Evolutionary conservation across 179 eudicot species (phyloP).

Genomic region (Silene vulgaris): DNA sequence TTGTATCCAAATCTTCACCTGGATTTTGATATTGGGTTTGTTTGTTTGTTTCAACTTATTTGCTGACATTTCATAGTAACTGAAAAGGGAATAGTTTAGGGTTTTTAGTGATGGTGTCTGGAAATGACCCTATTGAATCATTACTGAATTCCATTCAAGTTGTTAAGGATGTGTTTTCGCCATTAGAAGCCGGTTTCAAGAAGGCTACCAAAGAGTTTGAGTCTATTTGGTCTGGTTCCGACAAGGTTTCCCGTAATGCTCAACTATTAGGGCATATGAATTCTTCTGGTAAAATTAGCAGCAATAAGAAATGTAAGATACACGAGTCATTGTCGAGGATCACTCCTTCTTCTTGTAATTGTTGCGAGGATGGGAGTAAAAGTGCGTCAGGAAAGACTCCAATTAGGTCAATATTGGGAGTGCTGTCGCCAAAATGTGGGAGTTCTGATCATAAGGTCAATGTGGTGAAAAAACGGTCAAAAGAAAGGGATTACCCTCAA

Average conservation of each 20-base stretch:
- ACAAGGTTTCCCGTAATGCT: conserved; percentile 29
- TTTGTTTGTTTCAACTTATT: conserved; percentile 8
- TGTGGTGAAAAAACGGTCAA: conserved; percentile 31
- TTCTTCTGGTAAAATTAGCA: conserved; percentile 19
- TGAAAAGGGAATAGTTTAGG: conserved; percentile 4
- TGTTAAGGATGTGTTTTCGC: conserved; percentile 61
- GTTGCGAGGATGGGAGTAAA: conserved; percentile 47
- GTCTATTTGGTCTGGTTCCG: conserved; percentile 49
- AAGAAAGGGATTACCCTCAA: conserved; percentile 36
- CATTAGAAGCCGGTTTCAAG: conserved; percentile 59
- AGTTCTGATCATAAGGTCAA: conserved; percentile 30
- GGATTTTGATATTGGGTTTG: no score
- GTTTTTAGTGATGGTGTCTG: conserved; percentile 54
- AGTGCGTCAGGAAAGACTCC: conserved; percentile 47
- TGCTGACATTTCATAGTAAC: conserved; percentile 19
- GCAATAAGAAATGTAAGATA: conserved; percentile 27
- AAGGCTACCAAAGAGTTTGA: conserved; percentile 71
- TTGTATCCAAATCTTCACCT: no score
- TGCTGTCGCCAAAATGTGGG: conserved; percentile 40
- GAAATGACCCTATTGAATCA: conserved; percentile 66
- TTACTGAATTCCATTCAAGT: conserved; percentile 53
- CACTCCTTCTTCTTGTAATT: conserved; percentile 20
- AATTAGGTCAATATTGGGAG: conserved; percentile 45
- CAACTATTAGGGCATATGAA: conserved; percentile 26
- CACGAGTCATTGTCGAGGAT: conserved; percentile 28